These are phyloP conservation scores for Pascua sp. DNA, from an alignment of 1,284 basidiomycete species.

Conservation along the genomic window DNA sequence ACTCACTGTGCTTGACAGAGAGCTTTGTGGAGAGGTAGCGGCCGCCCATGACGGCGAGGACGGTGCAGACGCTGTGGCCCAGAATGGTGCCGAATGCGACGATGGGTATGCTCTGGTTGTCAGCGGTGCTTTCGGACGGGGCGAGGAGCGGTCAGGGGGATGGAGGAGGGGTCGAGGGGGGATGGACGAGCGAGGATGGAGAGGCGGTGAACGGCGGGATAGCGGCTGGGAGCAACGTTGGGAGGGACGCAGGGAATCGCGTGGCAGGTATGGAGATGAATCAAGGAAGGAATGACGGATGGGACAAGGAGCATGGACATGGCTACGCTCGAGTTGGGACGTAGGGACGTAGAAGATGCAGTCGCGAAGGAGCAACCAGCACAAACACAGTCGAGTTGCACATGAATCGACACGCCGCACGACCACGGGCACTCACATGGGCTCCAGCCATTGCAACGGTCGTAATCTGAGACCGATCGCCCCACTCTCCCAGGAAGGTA, in stretches of 20 bases:
- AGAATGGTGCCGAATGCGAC: slow-evolving; percentile 86
- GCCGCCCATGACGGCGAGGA: slow-evolving; percentile 83
- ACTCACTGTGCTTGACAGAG: slow-evolving; percentile 86
- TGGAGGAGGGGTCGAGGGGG: too few relatives aligned
- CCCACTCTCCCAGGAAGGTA: slow-evolving; percentile 98
- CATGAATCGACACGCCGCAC: too few relatives aligned
- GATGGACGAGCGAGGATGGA: neutral
- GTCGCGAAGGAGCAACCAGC: too few relatives aligned
- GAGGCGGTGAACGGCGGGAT: too few relatives aligned
- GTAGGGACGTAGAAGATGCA: too few relatives aligned
- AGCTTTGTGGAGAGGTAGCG: slow-evolving; percentile 89
- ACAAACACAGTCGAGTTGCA: too few relatives aligned
- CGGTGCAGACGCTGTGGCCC: slow-evolving; percentile 85
- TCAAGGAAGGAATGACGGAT: neutral
- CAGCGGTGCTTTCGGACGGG: neutral
- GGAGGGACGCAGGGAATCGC: too few relatives aligned
- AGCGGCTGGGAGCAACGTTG: too few relatives aligned
- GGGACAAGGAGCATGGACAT: neutral
- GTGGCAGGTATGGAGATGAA: too few relatives aligned
- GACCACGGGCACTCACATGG: slow-evolving; percentile 62
- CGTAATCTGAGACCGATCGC: slow-evolving; percentile 93
- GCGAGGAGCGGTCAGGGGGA: too few relatives aligned
- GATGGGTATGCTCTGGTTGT: slow-evolving; percentile 63
- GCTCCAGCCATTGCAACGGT: slow-evolving; percentile 95
- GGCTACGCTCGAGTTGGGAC: neutral